Percentiles rank a stretch among this genome's conserved stretches.
phyloP scores from a whole-genome alignment of 2,329 filamentous ascomycete species.

The Akanthomyces muscarius region DNA sequence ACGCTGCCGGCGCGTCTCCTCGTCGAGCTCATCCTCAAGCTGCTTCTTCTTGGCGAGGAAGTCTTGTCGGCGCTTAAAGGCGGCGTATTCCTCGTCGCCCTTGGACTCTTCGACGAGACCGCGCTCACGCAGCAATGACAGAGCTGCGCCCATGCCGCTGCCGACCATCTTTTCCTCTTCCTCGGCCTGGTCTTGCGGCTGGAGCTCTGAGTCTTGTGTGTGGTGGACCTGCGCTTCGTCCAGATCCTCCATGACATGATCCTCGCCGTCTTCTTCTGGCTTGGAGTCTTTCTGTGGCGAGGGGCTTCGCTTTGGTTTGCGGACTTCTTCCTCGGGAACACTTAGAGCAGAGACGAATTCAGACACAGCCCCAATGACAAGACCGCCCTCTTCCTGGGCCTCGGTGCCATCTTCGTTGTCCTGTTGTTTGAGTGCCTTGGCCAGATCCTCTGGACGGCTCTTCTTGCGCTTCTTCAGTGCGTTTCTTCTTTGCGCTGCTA shows the following conservation, averaged over 20 bases:
- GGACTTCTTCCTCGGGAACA: constrained; percentile 56
- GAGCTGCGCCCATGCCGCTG: constrained; percentile 73
- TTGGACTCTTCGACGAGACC: constrained; percentile 68
- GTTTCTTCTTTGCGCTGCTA: constrained; percentile 76
- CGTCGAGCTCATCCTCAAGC: constrained; percentile 72
- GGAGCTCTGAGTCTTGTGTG: constrained; percentile 26
- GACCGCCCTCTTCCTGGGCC: constrained; percentile 46
- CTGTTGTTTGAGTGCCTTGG: constrained; percentile 69
- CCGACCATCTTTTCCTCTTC: constrained; percentile 81
- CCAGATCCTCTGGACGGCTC: constrained; percentile 79
- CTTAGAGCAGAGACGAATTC: constrained; percentile 88
- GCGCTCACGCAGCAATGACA: constrained; percentile 79
- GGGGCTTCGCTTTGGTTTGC: constrained; percentile 45
- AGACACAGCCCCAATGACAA: constrained; percentile 93
- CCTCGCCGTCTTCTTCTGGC: constrained; percentile 29
- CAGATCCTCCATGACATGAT: constrained; percentile 43
- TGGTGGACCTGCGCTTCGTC: constrained; percentile 36
- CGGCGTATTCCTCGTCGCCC: constrained; percentile 59
- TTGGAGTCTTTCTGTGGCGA: constrained; percentile 32
- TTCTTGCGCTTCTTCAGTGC: constrained; percentile 92
- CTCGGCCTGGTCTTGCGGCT: constrained; percentile 38
- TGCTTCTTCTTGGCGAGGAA: constrained; percentile 77
- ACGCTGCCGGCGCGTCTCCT: constrained; percentile 72
- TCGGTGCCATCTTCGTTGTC: constrained; percentile 48
- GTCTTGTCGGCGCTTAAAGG: constrained; percentile 65